Conservation (phyloP, 768 basidiomycete species). For the Psilocybe tampanensis region DNA sequence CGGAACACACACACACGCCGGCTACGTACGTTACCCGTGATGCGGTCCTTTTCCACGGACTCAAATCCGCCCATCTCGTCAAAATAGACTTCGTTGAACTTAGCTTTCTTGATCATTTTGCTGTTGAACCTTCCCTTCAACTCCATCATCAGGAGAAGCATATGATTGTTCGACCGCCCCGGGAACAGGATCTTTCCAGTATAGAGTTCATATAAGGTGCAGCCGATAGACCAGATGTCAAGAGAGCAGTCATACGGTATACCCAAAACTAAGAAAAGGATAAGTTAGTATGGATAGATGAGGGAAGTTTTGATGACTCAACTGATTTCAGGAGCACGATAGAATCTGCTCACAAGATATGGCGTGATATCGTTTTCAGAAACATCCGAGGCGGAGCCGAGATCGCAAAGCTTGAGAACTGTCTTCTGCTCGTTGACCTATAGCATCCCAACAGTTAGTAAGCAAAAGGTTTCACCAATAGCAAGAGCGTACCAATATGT, state of each 20-base stretch:
- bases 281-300: conserved; percentile 5
- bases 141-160: conserved; percentile 98
- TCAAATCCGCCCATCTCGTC: conserved; percentile 90
- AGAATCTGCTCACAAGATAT: conserved; percentile 96
- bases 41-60: conserved; percentile 81
- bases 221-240: conserved; percentile 97
- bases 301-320: conserved; percentile 28
- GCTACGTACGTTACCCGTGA: conserved; percentile 77
- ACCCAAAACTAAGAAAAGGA: conserved; percentile 72
- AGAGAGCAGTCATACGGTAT: conserved; percentile 92
- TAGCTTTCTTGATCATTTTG: conserved; percentile 93
- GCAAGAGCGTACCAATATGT: conserved; percentile 77
- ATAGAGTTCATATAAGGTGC: conserved; percentile 94
- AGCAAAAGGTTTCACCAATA: background rate
- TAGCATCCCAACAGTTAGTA: background rate
- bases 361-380: conserved; percentile 97
- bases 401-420: conserved; percentile 89
- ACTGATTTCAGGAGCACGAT: conserved; percentile 99
- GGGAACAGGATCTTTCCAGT: conserved; percentile 98
- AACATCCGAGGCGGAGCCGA: conserved; percentile 95
- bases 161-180: conserved; percentile 95
- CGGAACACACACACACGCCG: background rate
- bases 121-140: conserved; percentile 91
- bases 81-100: conserved; percentile 91
- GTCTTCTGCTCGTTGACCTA: conserved; percentile 97